Conservation (phyloP, 2,329 filamentous ascomycete species). For the Fusarium redolens region DNA sequence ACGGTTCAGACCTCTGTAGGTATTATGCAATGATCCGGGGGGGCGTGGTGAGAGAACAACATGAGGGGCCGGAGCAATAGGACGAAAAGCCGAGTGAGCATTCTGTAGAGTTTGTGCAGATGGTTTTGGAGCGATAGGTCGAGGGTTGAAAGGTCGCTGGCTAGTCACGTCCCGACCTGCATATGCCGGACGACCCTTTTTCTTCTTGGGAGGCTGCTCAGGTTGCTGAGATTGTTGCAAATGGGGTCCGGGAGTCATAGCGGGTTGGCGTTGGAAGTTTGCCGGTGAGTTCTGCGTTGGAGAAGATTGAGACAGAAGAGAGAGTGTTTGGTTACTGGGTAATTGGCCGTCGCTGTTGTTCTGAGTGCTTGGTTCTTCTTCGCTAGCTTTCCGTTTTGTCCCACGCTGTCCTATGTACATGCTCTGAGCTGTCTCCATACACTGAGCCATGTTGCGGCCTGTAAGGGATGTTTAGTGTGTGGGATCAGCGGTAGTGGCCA, state of each 20-base stretch:
- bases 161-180: constrained; percentile 54
- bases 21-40: background rate
- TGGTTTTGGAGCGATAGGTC: constrained; percentile 48
- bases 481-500: background rate
- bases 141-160: constrained; percentile 49
- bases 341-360: constrained; percentile 24
- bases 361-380: constrained; percentile 50
- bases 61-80: constrained; percentile 24
- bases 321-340: constrained; percentile 3
- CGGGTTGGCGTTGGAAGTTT: constrained; percentile 43
- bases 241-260: constrained; percentile 9
- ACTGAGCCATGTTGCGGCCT: constrained; percentile 63
- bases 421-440: constrained; percentile 54
- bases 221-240: constrained; percentile 5
- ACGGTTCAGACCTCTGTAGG: background rate
- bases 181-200: constrained; percentile 59
- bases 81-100: background rate
- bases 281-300: background rate
- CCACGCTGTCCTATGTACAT: constrained; percentile 50
- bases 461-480: background rate
- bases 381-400: constrained; percentile 47
- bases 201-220: constrained; percentile 47
- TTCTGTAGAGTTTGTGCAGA: constrained; percentile 23
- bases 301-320: constrained; percentile 1
- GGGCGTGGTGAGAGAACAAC: background rate